Base-by-base conservation (phyloP, 768 basidiomycete genomes). In the Kwoniella pini region DNA sequence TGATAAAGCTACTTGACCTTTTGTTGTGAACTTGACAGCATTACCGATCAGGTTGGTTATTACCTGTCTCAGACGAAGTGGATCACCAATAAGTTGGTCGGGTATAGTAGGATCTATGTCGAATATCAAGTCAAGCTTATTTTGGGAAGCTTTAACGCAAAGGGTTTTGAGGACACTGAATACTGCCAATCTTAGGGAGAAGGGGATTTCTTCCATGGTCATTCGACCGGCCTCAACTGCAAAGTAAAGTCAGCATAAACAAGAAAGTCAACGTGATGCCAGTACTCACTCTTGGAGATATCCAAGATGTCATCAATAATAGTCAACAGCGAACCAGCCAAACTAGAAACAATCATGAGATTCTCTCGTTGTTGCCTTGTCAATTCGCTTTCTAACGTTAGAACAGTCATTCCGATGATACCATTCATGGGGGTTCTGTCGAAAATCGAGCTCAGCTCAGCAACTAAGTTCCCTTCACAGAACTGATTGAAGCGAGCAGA, bases 261-360 rank as follows among this genome's bases (percentile, higher is more conserved):
- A 31, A 13, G 0, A 17, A 22, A 26, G 1, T 9, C 12, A 31
- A 28, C 43, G 22, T 0, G 17, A 0, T 28, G 28, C 7, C 15
- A 6, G 1, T 0, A 84, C 91, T 57, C 69, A 96, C 94, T 98
- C 85, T 99, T 99, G 17, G 94, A 97, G 65, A 98, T 98, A 83
- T 99, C 96, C 82, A 98, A 84, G 68, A 99, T 98, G 78, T 98
- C 96, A 77, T 99, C 95, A 64, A 99, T 99, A 80, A 99, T 99
- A 70, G 97, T 82, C 45, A 99, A 82, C 60, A 99, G 82, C 11
- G 90, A 93, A 58, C 91, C 85, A 0, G 96, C 96, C 77, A 99
- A 82, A 63, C 88, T 92, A 76, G 97, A 94, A 7, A 99, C 96
- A 33, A 98, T 86, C 70, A 96, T 83, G 77, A 99, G 81, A 77